Conservation (phyloP, 495 filamentous ascomycete genomes). For the Cenococcum geophilum region DNA sequence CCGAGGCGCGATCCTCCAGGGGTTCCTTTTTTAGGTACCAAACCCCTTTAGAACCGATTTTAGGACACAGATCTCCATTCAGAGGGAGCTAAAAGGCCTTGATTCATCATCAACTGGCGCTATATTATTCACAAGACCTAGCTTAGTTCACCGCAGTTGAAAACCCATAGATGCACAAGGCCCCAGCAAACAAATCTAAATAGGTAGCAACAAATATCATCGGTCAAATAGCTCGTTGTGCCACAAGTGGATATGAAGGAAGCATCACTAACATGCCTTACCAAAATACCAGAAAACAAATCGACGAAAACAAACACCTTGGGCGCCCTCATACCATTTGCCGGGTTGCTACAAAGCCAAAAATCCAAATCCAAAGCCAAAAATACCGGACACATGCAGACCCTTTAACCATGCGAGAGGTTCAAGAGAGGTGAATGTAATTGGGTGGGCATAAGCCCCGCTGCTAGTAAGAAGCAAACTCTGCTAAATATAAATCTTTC, state of each 20-base stretch:
- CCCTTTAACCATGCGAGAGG: neutral
- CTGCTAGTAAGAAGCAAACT: neutral
- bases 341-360: neutral
- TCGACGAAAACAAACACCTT: neutral
- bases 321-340: neutral
- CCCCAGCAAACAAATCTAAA: neutral
- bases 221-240: neutral
- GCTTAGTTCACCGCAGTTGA: neutral
- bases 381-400: neutral
- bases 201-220: neutral
- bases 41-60: neutral
- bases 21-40: neutral
- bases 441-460: neutral
- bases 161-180: neutral
- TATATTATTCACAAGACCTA: neutral
- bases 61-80: neutral
- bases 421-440: neutral
- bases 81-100: too few species aligned
- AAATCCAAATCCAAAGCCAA: neutral
- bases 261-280: neutral
- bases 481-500: neutral
- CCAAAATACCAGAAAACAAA: neutral
- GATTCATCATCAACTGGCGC: neutral
- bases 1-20: neutral
- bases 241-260: neutral